Conservation (phyloP, 345 rosid species). For the Durio zibethinus region DNA sequence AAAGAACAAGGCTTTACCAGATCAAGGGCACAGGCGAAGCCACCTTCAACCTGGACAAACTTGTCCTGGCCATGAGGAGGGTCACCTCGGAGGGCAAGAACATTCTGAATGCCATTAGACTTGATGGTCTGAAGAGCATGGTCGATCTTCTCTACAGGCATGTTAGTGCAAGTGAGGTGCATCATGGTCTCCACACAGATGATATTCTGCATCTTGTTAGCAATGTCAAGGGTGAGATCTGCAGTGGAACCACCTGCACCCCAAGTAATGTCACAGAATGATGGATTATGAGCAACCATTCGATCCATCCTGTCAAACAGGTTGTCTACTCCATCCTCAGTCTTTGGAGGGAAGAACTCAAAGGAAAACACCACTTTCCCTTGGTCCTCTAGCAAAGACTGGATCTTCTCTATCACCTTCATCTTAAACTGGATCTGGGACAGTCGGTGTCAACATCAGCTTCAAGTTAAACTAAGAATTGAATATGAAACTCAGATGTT, state of each 20-base stretch:
- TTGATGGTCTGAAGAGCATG: conserved; percentile 79
- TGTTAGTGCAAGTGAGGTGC: conserved; percentile 98
- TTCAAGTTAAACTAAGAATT: background rate
- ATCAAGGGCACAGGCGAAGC: conserved; percentile 93
- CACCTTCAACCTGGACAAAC: conserved; percentile 91
- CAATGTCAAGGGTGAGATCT: conserved; percentile 89
- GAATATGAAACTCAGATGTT: background rate
- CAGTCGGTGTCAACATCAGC: background rate
- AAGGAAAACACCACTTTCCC: conserved; percentile 80
- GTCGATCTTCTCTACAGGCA: conserved; percentile 94
- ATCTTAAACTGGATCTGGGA: conserved; percentile 29
- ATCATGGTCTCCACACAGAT: conserved; percentile 97
- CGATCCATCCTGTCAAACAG: conserved; percentile 96
- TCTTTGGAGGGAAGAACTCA: conserved; percentile 98
- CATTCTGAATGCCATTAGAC: conserved; percentile 93
- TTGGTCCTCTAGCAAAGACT: conserved; percentile 22
- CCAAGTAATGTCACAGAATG: conserved; percentile 99
- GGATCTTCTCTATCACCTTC: conserved; percentile 91
- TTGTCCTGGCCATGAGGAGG: conserved; percentile 99
- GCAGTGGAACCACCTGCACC: conserved; percentile 99
- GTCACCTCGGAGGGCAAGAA: conserved; percentile 96
- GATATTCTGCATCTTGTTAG: conserved; percentile 93
- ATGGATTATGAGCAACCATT: conserved; percentile 77
- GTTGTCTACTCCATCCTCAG: conserved; percentile 96
- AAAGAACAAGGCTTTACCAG: conserved; percentile 36